Base-by-base conservation (phyloP, 306 rosid genomes). In the Cucurbita pepo region DNA sequence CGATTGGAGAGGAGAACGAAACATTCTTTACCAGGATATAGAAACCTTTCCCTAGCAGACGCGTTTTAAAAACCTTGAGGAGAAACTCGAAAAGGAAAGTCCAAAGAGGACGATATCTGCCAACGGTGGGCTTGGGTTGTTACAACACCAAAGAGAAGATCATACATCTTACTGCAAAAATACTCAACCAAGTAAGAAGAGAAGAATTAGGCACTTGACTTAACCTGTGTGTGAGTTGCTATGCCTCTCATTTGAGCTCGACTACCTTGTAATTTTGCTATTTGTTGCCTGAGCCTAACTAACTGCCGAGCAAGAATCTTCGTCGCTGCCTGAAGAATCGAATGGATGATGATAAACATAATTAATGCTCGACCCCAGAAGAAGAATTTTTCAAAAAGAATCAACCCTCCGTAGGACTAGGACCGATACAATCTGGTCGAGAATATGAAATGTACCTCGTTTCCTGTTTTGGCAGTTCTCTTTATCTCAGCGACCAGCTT, bases 231-330 rank as follows among this genome's bases (percentile, higher is more conserved):
- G 76, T 95, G 99, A 84, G 96, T 95, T 72, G 99, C 90, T 73
- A 95, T 83, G 79, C 99, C 99, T 86, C 97, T 89, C 95, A 95
- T 89, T 82, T 95, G 99, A 86, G 99, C 99, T 81, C 99, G 86
- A 88, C 99, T 91, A 52, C 97, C 95, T 79, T 91, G 99, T 77
- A 95, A 92, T 77, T 95, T 95, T 62, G 96, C 86, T 56, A 95
- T 88, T 75, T 95, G 99, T 80, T 91, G 97, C 86, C 96, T 84
- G 66, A 95, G 97, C 86, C 99, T 89, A 55, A 95, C 73, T 47
- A 95, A 81, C 80, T 95, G 99, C 73, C 97, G 90, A 70, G 99
- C 99, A 67, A 95, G 95, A 80, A 75, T 73, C 80, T 89, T 91
- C 71, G 99, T 91, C 34, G 99, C 99, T 9, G 82, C 87, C 99